These are phyloP conservation scores for Didymella keratinophila DNA, from an alignment of 2,329 filamentous ascomycete species.

Conservation along the genomic window DNA sequence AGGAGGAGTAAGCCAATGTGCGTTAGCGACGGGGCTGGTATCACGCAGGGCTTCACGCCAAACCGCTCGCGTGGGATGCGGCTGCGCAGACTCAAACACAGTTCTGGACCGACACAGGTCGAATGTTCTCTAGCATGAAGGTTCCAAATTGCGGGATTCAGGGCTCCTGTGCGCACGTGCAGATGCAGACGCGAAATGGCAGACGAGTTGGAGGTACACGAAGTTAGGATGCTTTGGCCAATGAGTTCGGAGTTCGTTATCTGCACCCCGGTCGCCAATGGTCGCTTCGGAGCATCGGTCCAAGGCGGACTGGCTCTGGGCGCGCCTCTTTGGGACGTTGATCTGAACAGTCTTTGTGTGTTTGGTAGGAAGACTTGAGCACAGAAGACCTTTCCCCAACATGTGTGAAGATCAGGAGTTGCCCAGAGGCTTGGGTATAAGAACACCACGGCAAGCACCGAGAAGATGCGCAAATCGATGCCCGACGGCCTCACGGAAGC, in stretches of 20 bases:
- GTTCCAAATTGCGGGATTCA: conserved; percentile 9
- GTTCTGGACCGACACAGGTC: conserved; percentile 2
- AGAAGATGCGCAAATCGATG: background rate
- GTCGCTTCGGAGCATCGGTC: conserved; percentile 15
- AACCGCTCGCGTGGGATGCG: conserved; percentile 13
- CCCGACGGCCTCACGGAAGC: conserved; percentile 12
- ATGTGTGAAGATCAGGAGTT: conserved; percentile 12
- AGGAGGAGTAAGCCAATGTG: conserved; percentile 37
- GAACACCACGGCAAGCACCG: conserved; percentile 3
- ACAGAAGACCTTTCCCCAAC: conserved; percentile 4
- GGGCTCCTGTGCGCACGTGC: conserved; percentile 5
- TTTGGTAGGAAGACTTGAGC: conserved; percentile 7
- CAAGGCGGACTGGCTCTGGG: conserved; percentile 6
- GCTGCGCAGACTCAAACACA: conserved; percentile 1
- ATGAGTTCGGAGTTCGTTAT: conserved; percentile 16
- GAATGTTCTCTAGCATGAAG: conserved; percentile 3
- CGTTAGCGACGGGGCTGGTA: conserved; percentile 27
- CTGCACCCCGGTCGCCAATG: conserved; percentile 8
- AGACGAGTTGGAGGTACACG: background rate
- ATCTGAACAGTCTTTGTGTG: conserved; percentile 12
- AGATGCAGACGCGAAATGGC: conserved; percentile 6
- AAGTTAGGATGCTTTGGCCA: background rate
- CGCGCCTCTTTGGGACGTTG: conserved; percentile 10
- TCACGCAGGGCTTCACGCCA: conserved; percentile 31
- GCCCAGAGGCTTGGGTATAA: conserved; percentile 13